phyloP scores from a whole-genome alignment of 352 stramenopile genomes.

The Peronospora tabacina region DNA sequence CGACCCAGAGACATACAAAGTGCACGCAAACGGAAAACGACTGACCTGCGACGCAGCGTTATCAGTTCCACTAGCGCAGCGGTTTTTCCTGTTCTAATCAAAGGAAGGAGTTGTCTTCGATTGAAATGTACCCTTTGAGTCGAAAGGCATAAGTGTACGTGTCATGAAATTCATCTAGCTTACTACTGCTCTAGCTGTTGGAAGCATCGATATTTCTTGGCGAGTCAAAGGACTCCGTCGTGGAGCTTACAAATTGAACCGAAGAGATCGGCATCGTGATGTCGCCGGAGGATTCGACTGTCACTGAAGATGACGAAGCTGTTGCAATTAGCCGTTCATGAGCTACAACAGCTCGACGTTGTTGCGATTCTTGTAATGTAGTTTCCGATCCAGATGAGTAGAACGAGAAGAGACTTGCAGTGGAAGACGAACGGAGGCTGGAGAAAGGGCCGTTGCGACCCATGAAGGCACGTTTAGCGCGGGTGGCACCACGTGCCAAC shows the following conservation, averaged over 20 bases:
- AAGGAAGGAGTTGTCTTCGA: neutral
- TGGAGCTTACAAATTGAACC: conserved; percentile 24
- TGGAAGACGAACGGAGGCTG: conserved; percentile 24
- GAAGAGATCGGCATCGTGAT: conserved; percentile 20
- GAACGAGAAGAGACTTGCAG: conserved; percentile 28
- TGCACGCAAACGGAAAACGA: conserved; percentile 84
- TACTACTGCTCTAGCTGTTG: conserved; percentile 19
- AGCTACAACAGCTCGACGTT: conserved; percentile 15
- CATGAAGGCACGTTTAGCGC: conserved; percentile 59
- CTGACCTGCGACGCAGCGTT: conserved; percentile 82
- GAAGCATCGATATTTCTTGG: conserved; percentile 17
- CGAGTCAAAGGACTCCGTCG: conserved; percentile 20
- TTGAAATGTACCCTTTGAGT: neutral
- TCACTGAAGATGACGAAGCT: conserved; percentile 21
- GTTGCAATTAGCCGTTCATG: conserved; percentile 21
- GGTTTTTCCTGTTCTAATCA: conserved; percentile 91
- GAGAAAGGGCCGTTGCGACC: conserved; percentile 22
- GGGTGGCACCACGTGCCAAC: conserved; percentile 34
- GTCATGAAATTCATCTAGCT: conserved; percentile 13
- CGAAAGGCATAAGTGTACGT: conserved; percentile 19
- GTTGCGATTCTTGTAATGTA: conserved; percentile 12
- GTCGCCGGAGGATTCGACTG: conserved; percentile 22
- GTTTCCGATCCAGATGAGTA: conserved; percentile 23
- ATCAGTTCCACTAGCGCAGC: conserved; percentile 86
- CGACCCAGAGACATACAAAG: conserved; percentile 94